phyloP scores from a whole-genome alignment of 371 early-diverging fungal species.

The Apophysomyces elegans region DNA sequence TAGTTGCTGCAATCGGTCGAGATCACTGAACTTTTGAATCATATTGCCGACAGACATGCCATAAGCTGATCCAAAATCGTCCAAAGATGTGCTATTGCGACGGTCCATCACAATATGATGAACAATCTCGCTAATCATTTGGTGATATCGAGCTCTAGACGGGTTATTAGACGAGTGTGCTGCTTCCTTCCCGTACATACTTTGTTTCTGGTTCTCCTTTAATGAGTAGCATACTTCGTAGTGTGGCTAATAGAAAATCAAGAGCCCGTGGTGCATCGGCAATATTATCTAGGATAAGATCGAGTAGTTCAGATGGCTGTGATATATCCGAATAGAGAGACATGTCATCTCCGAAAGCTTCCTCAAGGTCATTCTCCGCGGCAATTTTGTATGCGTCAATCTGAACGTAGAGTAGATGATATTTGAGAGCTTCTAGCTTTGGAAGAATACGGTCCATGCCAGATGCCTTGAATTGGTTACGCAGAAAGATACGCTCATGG shows the following conservation, averaged over 20 bases:
- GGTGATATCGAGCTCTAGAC: conserved; percentile 65
- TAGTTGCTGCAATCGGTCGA: conserved; percentile 70
- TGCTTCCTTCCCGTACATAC: conserved; percentile 22
- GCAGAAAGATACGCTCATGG: conserved; percentile 72
- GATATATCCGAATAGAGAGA: conserved; percentile 32
- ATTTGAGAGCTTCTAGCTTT: conserved; percentile 68
- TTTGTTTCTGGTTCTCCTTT: conserved; percentile 68
- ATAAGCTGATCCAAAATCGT: conserved; percentile 19
- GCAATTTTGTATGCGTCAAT: conserved; percentile 73
- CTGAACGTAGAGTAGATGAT: conserved; percentile 70
- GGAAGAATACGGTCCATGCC: conserved; percentile 60
- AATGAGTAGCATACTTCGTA: conserved; percentile 74
- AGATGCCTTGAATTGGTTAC: conserved; percentile 74
- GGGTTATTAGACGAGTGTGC: neutral
- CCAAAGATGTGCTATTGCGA: conserved; percentile 35
- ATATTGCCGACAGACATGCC: conserved; percentile 53
- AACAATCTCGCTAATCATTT: conserved; percentile 79
- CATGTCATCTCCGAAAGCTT: conserved; percentile 26
- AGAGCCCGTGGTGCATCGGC: conserved; percentile 67
- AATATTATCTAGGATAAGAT: conserved; percentile 59
- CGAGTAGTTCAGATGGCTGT: conserved; percentile 74
- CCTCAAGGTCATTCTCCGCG: conserved; percentile 66
- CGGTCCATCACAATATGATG: conserved; percentile 83
- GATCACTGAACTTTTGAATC: conserved; percentile 75
- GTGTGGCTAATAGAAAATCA: conserved; percentile 68